Evolutionary conservation across 345 rosid species (phyloP).

Genomic region (Eucalyptus pauciflora): DNA sequence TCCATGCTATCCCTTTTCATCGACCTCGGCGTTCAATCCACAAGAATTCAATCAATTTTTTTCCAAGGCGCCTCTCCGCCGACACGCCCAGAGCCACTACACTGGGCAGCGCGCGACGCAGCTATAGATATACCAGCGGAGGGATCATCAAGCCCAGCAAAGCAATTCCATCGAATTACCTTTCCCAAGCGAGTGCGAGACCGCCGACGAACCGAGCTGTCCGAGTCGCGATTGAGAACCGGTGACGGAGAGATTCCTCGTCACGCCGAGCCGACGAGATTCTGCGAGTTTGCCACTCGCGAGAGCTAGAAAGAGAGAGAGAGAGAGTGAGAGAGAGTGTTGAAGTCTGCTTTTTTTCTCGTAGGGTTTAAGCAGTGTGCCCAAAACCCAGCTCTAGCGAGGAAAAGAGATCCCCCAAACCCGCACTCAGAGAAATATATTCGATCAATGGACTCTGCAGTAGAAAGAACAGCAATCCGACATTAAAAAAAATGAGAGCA

Average conservation of each 20-base stretch:
- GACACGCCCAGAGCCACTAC: not conserved
- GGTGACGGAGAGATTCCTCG: not conserved
- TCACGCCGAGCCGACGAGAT: not conserved
- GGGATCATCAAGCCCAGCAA: not conserved
- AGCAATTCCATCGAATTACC: not conserved
- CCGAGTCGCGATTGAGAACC: not conserved
- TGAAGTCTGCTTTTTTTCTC: not conserved
- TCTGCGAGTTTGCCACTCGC: not conserved
- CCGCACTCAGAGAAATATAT: not conserved
- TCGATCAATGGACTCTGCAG: not conserved
- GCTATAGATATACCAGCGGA: not conserved
- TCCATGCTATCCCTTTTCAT: not conserved
- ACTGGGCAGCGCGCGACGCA: fast-evolving
- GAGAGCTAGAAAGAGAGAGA: not conserved
- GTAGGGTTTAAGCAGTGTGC: not conserved
- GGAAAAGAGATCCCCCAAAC: not conserved
- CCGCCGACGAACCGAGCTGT: not conserved
- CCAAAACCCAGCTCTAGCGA: too few species aligned
- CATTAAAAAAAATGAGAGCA: too few species aligned
- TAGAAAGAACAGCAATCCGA: not conserved
- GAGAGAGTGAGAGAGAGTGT: not conserved
- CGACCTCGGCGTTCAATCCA: not conserved
- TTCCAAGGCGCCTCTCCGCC: not conserved
- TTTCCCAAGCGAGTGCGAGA: not conserved
- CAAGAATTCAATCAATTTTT: not conserved